phyloP scores from a whole-genome alignment of 495 filamentous ascomycete genomes.

The Elaphomyces granulatus region DNA sequence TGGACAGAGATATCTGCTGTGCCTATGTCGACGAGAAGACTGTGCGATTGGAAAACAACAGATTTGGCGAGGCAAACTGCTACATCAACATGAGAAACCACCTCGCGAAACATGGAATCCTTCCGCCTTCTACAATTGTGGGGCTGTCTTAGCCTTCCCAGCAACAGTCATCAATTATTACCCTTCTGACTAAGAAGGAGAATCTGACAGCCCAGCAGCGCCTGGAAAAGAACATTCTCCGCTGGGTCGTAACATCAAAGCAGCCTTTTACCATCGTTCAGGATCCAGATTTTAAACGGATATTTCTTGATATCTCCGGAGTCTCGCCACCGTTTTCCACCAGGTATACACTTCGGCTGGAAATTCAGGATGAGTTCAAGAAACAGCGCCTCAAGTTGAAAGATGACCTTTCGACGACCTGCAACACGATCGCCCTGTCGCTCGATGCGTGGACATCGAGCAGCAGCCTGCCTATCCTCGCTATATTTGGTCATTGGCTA shows the following conservation, averaged over 20 bases:
- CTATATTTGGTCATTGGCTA: slow-evolving; percentile 5
- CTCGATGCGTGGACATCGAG: slow-evolving; percentile 9
- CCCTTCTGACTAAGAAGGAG: neutral
- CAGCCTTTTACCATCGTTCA: slow-evolving; percentile 8
- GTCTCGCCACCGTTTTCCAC: slow-evolving; percentile 5
- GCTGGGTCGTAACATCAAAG: slow-evolving; percentile 4
- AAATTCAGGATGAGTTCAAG: slow-evolving; percentile 8
- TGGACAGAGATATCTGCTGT: neutral
- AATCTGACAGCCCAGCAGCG: neutral
- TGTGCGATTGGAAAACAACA: neutral
- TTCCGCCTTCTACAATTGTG: neutral
- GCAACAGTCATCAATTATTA: neutral
- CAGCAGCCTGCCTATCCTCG: slow-evolving; percentile 8
- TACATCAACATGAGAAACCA: slow-evolving; percentile 1
- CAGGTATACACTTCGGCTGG: slow-evolving; percentile 5
- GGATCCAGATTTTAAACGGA: slow-evolving; percentile 1
- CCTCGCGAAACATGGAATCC: slow-evolving; percentile 1
- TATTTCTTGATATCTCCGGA: slow-evolving; percentile 1
- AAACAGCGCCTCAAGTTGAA: slow-evolving; percentile 5
- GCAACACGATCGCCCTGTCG: slow-evolving; percentile 8
- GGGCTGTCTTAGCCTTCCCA: neutral
- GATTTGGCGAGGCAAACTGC: neutral
- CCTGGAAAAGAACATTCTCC: neutral
- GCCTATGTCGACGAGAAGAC: neutral
- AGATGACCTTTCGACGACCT: slow-evolving; percentile 6